Evolutionary conservation across 1,139 yeast genomes (phyloP), one percentile per base, ranked within the genome.

Genomic region (Geotrichum fermentans): DNA sequence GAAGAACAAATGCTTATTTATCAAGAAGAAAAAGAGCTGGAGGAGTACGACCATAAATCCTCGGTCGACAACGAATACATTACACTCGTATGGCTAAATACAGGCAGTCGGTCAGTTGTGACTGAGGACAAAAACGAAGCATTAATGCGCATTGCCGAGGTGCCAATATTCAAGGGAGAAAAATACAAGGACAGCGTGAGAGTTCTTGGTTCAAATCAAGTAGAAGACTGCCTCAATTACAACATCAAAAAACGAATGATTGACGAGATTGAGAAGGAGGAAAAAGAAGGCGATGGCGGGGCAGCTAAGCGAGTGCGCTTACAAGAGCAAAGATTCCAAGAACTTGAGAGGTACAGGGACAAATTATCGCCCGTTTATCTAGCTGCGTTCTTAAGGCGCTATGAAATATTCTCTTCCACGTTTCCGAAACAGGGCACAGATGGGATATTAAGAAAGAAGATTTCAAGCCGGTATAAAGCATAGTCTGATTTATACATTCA

Each of bases 1-100:
- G 28, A 18, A 13, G 20, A 35, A 21, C 20, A 35, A 34, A 14
- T 34, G 26, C 22, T 43, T 17, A 32, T 16, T 21, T 33, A n/a
- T 8, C 22, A 42, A 22, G 49, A 45, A 28, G 37, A 42, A 10
- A 21, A 33, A 18, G 44, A 40, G 18, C 35, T 45, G 13, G 49
- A 45, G 26, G 49, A 45, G 21, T 26, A 14, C 34, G 49, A 45
- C 18, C 34, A 21, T 21, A 20, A 40, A 33, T 28, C 18, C 22
- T 45, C 49, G 7, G 11, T 24, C 14, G 39, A 35, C 17, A 32
- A 38, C 13, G 49, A 45, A 24, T 45, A 45, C 28, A 16, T 42
- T 10, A n/a, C 41, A 4, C 16, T 45, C 5, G 36, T 45, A 33
- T 40, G 43, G 33, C 36, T 45, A 13, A 45, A 40, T 20, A 26